A percentile compares a stretch with the other conserved stretches of the same genome.
Conservation (phyloP, 169 alveolate genomes). For the Plasmodium reichenowi region DNA sequence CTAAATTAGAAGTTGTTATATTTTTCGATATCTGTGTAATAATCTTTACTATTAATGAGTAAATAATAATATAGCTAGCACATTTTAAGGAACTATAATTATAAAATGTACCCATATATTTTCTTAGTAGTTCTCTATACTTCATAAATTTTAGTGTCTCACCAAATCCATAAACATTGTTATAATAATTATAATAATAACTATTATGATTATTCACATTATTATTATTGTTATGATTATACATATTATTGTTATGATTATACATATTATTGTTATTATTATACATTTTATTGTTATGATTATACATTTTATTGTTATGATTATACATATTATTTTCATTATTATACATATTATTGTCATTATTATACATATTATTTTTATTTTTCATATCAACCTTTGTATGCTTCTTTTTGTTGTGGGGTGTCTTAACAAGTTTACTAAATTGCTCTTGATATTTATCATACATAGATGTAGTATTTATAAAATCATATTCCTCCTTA, state of each 20-base stretch:
- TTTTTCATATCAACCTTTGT: too few relatives aligned
- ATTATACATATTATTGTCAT: too few relatives aligned
- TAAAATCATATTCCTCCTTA: not conserved
- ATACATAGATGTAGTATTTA: not conserved
- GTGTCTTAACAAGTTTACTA: not conserved
- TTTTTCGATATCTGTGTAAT: conserved; percentile 78
- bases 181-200: not conserved
- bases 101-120: conserved; percentile 77
- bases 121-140: conserved; percentile 82
- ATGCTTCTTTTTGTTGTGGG: not conserved
- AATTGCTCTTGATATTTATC: conserved; percentile 6
- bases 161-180: conserved; percentile 67
- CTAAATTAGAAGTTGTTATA: conserved; percentile 34
- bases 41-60: conserved; percentile 68
- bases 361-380: too few relatives aligned
- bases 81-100: conserved; percentile 75
- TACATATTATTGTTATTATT: too few relatives aligned
- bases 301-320: too few relatives aligned
- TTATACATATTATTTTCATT: too few relatives aligned
- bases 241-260: too few relatives aligned
- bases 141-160: conserved; percentile 84
- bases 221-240: too few relatives aligned
- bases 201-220: too few relatives aligned
- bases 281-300: too few relatives aligned
- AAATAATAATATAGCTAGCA: conserved; percentile 57